Base-by-base conservation (phyloP, 2,329 filamentous ascomycete species). In the Coniochaeta hoffmannii region DNA sequence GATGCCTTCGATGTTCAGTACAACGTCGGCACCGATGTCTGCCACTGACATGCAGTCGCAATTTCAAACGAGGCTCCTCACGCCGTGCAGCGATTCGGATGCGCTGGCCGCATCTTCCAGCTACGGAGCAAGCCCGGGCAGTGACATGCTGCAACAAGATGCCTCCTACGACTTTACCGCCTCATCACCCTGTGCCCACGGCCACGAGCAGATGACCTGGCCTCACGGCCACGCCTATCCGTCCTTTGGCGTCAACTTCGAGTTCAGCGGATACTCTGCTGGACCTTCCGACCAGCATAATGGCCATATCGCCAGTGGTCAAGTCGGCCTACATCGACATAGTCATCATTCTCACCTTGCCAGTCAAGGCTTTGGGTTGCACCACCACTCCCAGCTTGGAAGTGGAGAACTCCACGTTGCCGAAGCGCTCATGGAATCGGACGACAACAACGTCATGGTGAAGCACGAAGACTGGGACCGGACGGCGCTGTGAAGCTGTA, bases 11-110 rank as follows among this genome's bases (percentile, higher is more conserved):
- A 35, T 63, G 64, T 28, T 65, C 60, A 12, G 61, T 55, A n/a
- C 56, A 35, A 67, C 70, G 0, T 73, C 73, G 19, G 53, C 62
- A 9, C 49, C 59, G 41, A 34, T 62, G 51, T 36, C 61, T 24
- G 54, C 58, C 30, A 31, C 55, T 61, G 34, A 54, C 55, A 28
- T 71, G 73, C 56, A 66, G 68, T 60, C 53, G 10, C 59, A 72
- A 53, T 68, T 71, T 35, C 66, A 66, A 15, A 61, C 68, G 56
- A 69, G 76, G 12, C 73, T 81, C 28, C 73, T 81, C 57, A 82
- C 80, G 0, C 80, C 80, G 1, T 77, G 73, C 66, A 81, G 78
- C 66, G 80, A 83, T 55, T 67, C 64, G 4, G 79, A 81, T 60
- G 59, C 65, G 17, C 69, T 71, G 50, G 63, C 66, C 1, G 58